Evolutionary conservation across 2,329 filamentous ascomycete species (phyloP).

Genomic region (Pseudocercospora fijiensis): DNA sequence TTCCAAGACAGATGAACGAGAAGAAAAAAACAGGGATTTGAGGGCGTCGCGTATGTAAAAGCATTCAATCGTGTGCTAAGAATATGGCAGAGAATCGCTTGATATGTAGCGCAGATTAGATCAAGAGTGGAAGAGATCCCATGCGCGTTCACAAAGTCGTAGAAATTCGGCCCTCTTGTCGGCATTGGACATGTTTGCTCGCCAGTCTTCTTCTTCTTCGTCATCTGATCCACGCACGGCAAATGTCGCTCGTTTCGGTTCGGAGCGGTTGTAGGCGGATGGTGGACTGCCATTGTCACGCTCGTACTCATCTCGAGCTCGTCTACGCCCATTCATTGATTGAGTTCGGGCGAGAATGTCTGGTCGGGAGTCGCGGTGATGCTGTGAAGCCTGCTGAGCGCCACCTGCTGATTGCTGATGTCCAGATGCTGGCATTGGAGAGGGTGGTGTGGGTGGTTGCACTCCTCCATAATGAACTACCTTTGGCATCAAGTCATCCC

Average conservation of each 20-base stretch:
- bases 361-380: constrained; percentile 38
- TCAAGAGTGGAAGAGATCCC: constrained; percentile 95
- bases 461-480: constrained; percentile 91
- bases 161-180: constrained; percentile 94
- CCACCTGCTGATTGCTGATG: constrained; percentile 24
- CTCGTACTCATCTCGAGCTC: constrained; percentile 87
- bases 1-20: too few species aligned
- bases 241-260: constrained; percentile 53
- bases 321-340: constrained; percentile 65
- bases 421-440: constrained; percentile 58
- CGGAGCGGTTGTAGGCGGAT: constrained; percentile 57
- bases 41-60: background rate
- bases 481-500: constrained; percentile 86
- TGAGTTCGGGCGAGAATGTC: constrained; percentile 38
- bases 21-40: too few species aligned
- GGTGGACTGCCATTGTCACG: constrained; percentile 81
- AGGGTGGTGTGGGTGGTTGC: constrained; percentile 88
- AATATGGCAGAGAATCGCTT: constrained; percentile 7
- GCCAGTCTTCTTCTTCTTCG: constrained; percentile 43
- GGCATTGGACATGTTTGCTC: constrained; percentile 80
- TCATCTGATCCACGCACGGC: constrained; percentile 32
- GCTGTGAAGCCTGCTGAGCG: constrained; percentile 21
- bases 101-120: background rate
- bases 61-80: constrained; percentile 14
- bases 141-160: constrained; percentile 79